phyloP scores from a whole-genome alignment of 139 green algal species.

The Coelastrella sp. region DNA sequence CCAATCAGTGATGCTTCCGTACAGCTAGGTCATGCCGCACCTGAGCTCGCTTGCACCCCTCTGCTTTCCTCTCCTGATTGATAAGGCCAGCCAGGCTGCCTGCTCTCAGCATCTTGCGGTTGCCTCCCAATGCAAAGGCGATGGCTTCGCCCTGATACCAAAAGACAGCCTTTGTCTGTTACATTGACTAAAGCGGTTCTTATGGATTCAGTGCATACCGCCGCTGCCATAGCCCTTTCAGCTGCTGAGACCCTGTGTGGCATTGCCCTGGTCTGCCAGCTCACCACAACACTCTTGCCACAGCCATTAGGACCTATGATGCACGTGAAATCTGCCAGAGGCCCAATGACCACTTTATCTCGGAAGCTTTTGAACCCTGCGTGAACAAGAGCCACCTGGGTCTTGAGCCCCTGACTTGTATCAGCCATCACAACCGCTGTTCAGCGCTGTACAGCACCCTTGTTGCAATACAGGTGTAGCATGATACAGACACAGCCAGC shows the following conservation, averaged over 20 bases:
- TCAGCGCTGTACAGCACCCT: neutral
- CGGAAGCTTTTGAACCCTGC: constrained; percentile 69
- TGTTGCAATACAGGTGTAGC: neutral
- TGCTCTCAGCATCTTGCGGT: constrained; percentile 67
- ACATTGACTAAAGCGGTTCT: too few relatives aligned
- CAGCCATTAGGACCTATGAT: constrained; percentile 75
- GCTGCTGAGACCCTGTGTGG: too few relatives aligned
- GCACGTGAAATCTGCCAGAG: constrained; percentile 55
- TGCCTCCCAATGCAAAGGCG: constrained; percentile 77
- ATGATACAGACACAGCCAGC: neutral
- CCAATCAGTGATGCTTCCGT: neutral
- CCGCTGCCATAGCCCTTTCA: too few relatives aligned
- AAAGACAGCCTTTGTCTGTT: too few relatives aligned
- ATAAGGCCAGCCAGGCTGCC: constrained; percentile 59
- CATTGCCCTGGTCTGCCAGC: neutral
- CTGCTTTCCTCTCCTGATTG: constrained; percentile 50
- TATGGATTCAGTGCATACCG: too few relatives aligned
- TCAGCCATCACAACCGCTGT: too few relatives aligned
- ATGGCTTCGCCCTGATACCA: constrained; percentile 70
- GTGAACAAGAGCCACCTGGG: neutral
- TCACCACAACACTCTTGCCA: constrained; percentile 77
- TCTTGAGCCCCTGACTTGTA: too few relatives aligned
- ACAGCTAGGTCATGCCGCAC: neutral
- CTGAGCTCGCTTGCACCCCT: constrained; percentile 10
- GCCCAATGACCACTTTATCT: constrained; percentile 31